Percentiles rank a stretch among this genome's conserved stretches.
Evolutionary conservation across 1,284 basidiomycete species (phyloP).

Genomic region (Blastosporella zonata): DNA sequence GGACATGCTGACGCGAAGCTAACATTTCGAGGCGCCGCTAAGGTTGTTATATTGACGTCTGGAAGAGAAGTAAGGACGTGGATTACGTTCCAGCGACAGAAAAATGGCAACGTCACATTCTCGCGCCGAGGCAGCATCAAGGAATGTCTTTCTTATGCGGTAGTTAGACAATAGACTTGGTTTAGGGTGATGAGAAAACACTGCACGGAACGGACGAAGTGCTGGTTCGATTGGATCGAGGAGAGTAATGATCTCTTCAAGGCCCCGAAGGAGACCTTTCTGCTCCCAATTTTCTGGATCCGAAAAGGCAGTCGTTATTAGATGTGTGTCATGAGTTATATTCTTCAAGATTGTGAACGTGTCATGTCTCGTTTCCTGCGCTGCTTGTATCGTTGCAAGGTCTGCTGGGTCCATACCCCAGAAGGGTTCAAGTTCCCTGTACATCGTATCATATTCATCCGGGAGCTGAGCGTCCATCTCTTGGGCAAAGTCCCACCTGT

Average conservation of each 20-base stretch:
- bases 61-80: slow-evolving; percentile 2
- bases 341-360: slow-evolving; percentile 39
- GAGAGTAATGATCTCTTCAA: slow-evolving; percentile 31
- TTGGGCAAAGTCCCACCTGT: slow-evolving; percentile 56
- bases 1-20: slow-evolving; percentile 44
- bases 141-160: slow-evolving; percentile 37
- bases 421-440: slow-evolving; percentile 49
- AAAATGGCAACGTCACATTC: no score
- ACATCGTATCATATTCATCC: slow-evolving; percentile 59
- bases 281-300: slow-evolving; percentile 23
- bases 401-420: slow-evolving; percentile 51
- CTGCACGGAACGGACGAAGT: slow-evolving; percentile 41
- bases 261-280: slow-evolving; percentile 24
- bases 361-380: slow-evolving; percentile 37
- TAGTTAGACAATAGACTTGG: slow-evolving; percentile 44
- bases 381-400: slow-evolving; percentile 34
- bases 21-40: slow-evolving; percentile 29
- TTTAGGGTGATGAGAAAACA: slow-evolving; percentile 46
- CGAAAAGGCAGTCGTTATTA: slow-evolving; percentile 32
- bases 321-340: slow-evolving; percentile 24
- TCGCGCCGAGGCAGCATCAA: slow-evolving; percentile 38
- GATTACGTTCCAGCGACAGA: background rate
- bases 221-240: slow-evolving; percentile 36
- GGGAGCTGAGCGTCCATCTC: slow-evolving; percentile 52
- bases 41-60: slow-evolving; percentile 35